Evolutionary conservation across 2,329 filamentous ascomycete species (phyloP).

Genomic region (Penicillium sp.): DNA sequence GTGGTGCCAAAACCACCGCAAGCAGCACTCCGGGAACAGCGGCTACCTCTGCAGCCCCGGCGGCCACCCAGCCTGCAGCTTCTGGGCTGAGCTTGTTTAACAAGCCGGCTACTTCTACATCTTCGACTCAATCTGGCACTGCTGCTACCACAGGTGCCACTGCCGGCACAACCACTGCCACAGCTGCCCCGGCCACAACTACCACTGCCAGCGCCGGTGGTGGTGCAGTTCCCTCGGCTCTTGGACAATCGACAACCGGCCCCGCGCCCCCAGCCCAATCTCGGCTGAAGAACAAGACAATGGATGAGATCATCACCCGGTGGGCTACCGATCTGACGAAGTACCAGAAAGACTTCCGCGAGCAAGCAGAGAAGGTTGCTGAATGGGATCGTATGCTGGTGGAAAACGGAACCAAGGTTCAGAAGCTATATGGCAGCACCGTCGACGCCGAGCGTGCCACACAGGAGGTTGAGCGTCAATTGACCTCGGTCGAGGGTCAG

Average conservation of each 20-base stretch:
- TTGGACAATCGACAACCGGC: slow-evolving; percentile 74
- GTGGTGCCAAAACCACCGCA: slow-evolving; percentile 30
- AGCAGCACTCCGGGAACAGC: slow-evolving; percentile 28
- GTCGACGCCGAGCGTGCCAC: slow-evolving; percentile 93
- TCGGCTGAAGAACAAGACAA: slow-evolving; percentile 94
- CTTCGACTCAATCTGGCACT: slow-evolving; percentile 23
- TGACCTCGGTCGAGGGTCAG: slow-evolving; percentile 84
- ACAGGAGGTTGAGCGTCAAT: slow-evolving; percentile 87
- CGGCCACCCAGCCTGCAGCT: slow-evolving; percentile 22
- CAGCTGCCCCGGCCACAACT: slow-evolving; percentile 35
- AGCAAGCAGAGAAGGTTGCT: slow-evolving; percentile 81
- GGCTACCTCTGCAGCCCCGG: slow-evolving; percentile 29
- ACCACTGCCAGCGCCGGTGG: slow-evolving; percentile 3
- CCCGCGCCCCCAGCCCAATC: slow-evolving; percentile 77
- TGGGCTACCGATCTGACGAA: slow-evolving; percentile 95
- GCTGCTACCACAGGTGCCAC: slow-evolving; percentile 22
- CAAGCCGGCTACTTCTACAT: slow-evolving; percentile 26
- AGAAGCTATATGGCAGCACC: slow-evolving; percentile 85
- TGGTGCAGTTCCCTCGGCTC: slow-evolving; percentile 30
- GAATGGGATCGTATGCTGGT: slow-evolving; percentile 90
- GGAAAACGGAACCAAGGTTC: slow-evolving; percentile 92
- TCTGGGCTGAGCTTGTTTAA: slow-evolving; percentile 22
- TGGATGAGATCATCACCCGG: slow-evolving; percentile 96
- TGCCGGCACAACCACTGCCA: slow-evolving; percentile 22
- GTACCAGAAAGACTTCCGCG: slow-evolving; percentile 95